Conservation (phyloP, 2,329 filamentous ascomycete species). For the Pestalotiopsis sp. region DNA sequence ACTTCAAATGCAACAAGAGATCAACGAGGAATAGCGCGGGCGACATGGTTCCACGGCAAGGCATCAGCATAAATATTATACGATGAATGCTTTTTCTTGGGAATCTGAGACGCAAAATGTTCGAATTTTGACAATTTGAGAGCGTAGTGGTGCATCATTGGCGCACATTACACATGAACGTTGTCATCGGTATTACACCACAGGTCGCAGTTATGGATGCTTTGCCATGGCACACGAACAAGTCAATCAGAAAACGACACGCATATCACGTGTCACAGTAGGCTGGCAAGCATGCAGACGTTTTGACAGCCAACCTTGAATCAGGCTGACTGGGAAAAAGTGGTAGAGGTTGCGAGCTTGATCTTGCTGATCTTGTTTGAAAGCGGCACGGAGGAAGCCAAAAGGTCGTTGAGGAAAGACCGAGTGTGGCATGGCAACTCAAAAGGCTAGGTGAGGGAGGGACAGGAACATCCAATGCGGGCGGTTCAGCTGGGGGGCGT, state of each 20-base stretch:
- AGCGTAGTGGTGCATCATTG: neutral
- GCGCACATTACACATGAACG: too few relatives aligned
- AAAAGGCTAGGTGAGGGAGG: neutral
- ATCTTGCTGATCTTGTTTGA: neutral
- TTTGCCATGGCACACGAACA: too few relatives aligned
- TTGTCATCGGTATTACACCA: too few relatives aligned
- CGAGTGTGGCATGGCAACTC: neutral
- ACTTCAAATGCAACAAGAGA: conserved; percentile 52
- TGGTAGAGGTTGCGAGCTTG: neutral
- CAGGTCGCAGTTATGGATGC: too few relatives aligned
- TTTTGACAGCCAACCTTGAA: neutral
- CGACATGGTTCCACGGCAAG: neutral
- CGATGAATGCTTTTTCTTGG: too few relatives aligned
- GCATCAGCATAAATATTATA: neutral
- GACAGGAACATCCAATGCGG: neutral
- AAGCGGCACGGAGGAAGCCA: neutral
- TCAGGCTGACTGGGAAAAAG: neutral
- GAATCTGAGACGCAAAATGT: too few relatives aligned
- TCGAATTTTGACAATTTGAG: too few relatives aligned
- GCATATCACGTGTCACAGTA: too few relatives aligned
- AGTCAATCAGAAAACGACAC: too few relatives aligned
- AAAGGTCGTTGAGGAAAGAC: neutral
- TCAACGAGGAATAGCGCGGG: conserved; percentile 42
- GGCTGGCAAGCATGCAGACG: too few relatives aligned
- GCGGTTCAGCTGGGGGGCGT: neutral